phyloP scores from a whole-genome alignment of 2,329 filamentous ascomycete species.

The Neopestalotiopsis clavispora region DNA sequence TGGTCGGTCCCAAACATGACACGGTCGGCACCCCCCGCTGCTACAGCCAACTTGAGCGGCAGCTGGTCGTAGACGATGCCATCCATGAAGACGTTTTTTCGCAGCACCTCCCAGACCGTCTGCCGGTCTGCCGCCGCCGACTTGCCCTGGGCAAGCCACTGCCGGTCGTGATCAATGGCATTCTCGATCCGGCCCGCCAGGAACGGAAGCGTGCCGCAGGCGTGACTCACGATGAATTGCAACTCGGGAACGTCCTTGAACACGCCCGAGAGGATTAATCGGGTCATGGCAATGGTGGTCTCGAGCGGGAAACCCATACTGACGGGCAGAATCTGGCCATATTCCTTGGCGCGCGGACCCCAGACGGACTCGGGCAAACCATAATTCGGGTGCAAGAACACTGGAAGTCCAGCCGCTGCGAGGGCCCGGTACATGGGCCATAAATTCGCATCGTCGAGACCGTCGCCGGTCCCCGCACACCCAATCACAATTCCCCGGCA shows the following conservation, averaged over 20 bases:
- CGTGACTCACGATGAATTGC: conserved; percentile 82
- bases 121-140: conserved; percentile 49
- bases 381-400: conserved; percentile 72
- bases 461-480: conserved; percentile 78
- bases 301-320: conserved; percentile 89
- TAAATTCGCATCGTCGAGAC: conserved; percentile 77
- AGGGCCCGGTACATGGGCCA: conserved; percentile 75
- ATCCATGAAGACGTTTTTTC: conserved; percentile 83
- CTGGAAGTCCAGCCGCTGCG: conserved; percentile 64
- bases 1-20: conserved; percentile 85
- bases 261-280: conserved; percentile 86
- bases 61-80: conserved; percentile 83
- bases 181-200: conserved; percentile 86
- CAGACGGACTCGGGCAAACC: conserved; percentile 82
- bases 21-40: conserved; percentile 69
- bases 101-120: conserved; percentile 60
- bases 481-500: conserved; percentile 86
- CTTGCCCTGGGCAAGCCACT: conserved; percentile 69
- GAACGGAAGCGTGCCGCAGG: conserved; percentile 86
- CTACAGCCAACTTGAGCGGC: conserved; percentile 72
- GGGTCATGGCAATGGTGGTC: conserved; percentile 85
- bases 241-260: conserved; percentile 76
- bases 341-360: conserved; percentile 72
- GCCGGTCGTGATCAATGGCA: conserved; percentile 81
- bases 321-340: conserved; percentile 85